Evolutionary conservation across 176 grass and related monocot genomes (phyloP).

Genomic region (Oryza brachyantha): DNA sequence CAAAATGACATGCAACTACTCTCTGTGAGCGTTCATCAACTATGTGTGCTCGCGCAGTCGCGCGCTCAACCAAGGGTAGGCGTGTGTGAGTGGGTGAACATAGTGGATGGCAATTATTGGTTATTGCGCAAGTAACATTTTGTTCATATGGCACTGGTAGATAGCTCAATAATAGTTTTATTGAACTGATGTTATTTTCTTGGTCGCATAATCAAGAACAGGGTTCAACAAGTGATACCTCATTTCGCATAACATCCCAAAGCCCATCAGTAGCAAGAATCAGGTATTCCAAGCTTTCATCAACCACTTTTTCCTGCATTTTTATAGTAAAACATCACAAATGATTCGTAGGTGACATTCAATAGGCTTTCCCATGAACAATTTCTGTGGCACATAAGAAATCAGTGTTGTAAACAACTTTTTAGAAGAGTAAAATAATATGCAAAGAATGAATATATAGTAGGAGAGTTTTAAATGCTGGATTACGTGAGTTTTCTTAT

Average conservation of each 20-base stretch:
- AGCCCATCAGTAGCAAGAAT: slow-evolving; percentile 86
- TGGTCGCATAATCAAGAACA: not conserved
- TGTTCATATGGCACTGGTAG: not conserved
- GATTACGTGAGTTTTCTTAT: not conserved
- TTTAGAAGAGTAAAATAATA: not conserved
- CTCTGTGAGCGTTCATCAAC: not conserved
- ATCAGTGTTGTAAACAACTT: not conserved
- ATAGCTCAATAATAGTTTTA: not conserved
- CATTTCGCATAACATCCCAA: slow-evolving; percentile 79
- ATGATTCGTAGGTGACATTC: not conserved
- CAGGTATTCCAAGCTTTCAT: slow-evolving; percentile 58
- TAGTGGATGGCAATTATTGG: not conserved
- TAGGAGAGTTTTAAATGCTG: not conserved
- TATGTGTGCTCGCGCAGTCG: no score
- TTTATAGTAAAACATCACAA: not conserved
- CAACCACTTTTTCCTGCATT: slow-evolving; percentile 57
- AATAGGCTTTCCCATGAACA: not conserved
- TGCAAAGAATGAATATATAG: not conserved
- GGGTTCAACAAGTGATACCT: slow-evolving; percentile 44
- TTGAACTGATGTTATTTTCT: not conserved
- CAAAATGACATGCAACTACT: slow-evolving; percentile 6
- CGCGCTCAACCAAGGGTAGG: not conserved
- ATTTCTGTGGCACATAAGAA: not conserved
- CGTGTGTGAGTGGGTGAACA: not conserved
- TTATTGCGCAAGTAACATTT: not conserved